Percentiles rank a stretch among this genome's conserved stretches.
phyloP scores from a whole-genome alignment of 1,284 basidiomycete genomes.

The Veloboletus limbatus region DNA sequence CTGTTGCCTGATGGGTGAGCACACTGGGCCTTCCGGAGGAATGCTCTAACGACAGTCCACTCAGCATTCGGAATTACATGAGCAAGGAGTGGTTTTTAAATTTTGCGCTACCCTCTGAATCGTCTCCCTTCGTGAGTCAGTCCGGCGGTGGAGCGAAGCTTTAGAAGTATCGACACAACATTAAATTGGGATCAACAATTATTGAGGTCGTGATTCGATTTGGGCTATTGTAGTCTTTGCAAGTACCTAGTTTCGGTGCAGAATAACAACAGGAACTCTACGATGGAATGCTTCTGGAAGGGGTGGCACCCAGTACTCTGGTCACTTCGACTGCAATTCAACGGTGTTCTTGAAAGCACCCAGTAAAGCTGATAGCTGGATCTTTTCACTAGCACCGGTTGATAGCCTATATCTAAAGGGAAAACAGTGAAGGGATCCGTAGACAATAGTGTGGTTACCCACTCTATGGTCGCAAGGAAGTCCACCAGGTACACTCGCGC shows the following conservation, averaged over 20 bases:
- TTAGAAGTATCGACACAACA: conserved; percentile 8
- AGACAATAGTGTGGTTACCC: conserved; percentile 31
- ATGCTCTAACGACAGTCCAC: not conserved
- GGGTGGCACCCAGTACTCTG: not conserved
- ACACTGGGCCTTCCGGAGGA: not conserved
- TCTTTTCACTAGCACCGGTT: conserved; percentile 90
- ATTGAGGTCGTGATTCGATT: too few species aligned
- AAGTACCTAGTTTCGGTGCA: too few species aligned
- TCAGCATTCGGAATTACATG: conserved; percentile 92
- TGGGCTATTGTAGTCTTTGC: too few species aligned
- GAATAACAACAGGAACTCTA: not conserved
- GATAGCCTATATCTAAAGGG: conserved; percentile 80
- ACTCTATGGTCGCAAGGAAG: conserved; percentile 89
- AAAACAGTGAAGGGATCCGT: not conserved
- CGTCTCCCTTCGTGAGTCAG: conserved; percentile 47
- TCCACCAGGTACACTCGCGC: conserved; percentile 92
- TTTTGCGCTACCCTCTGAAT: conserved; percentile 55
- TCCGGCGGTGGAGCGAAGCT: not conserved
- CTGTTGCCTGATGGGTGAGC: conserved; percentile 86
- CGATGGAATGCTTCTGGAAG: not conserved
- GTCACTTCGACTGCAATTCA: conserved; percentile 56
- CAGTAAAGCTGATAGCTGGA: conserved; percentile 89
- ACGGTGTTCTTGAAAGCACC: conserved; percentile 94
- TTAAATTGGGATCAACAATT: too few species aligned
- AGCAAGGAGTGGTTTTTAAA: conserved; percentile 86